Evolutionary conservation across 148 eudicot genomes (phyloP), one percentile per base, ranked within the genome.

Genomic region (Amaranthus cruentus): DNA sequence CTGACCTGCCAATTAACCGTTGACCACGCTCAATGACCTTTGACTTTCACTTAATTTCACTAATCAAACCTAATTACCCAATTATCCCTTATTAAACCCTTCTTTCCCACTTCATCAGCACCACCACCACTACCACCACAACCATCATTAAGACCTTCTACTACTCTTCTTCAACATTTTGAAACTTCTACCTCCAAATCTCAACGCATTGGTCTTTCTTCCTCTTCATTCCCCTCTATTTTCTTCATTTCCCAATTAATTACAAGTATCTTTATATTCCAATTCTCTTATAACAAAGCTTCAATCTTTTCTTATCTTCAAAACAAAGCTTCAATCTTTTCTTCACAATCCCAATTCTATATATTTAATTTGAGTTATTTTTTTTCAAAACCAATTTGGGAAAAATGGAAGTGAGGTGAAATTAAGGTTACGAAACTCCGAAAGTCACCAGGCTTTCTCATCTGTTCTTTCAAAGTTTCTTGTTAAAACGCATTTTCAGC

Each of bases 381-480:
- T 18, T 18, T 18, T 18, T 18, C 9, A 71, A n/a, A 58, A 0
- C 55, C 63, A 52, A 55, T 9, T 54, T 4, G 3, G 59, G 18
- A n/a, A 66, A 58, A 58, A 90, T 92, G 93, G 97, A 90, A 69
- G 82, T n/a, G 97, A 92, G 80, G 93, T 92, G 50, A 92, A 92
- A 84, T 76, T 92, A 61, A 85, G 91, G 47, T 76, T 92, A 47
- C 87, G 85, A 12, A 49, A 84, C 77, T 76, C 87, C 55, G 15
- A 73, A 6, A 79, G 85, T 53, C 91, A 84, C 73, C 81, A 85
- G 57, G 77, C 76, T 44, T 76, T 90, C 9, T 83, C 84, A 10
- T 75, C 91, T 13, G 44, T 88, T 51, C 91, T 90, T 48, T 70
- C 90, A 8, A 88, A 91, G 0, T 84, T 77, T 49, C 84, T 86